Conservation (phyloP, 306 rosid genomes). For the Trifolium fragiferum region DNA sequence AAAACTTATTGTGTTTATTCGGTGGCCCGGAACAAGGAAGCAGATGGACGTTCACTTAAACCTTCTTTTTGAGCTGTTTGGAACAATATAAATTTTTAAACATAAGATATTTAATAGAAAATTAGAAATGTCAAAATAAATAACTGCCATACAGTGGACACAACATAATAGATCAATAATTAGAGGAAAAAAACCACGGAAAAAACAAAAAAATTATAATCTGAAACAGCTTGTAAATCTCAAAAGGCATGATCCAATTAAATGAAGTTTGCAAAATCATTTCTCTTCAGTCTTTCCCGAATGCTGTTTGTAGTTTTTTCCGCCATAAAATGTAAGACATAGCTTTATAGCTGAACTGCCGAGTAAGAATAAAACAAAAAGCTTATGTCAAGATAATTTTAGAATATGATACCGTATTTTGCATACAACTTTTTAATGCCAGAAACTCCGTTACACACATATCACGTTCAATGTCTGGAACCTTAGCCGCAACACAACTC, state of each 20-base stretch:
- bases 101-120: constrained; percentile 20
- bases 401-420: constrained; percentile 63
- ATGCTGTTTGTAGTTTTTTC: constrained; percentile 9
- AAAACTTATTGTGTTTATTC: constrained; percentile 34
- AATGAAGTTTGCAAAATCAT: constrained; percentile 25
- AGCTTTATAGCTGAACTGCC: constrained; percentile 29
- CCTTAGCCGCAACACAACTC: constrained; percentile 84
- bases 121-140: constrained; percentile 28
- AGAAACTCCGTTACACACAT: constrained; percentile 86
- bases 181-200: background rate
- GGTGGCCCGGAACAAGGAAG: constrained; percentile 32
- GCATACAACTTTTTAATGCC: constrained; percentile 87
- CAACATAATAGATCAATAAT: constrained; percentile 1
- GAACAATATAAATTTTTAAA: constrained; percentile 30
- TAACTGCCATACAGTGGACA: constrained; percentile 18
- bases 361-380: constrained; percentile 9
- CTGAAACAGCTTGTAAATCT: constrained; percentile 33
- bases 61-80: constrained; percentile 73
- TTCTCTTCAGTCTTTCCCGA: constrained; percentile 29
- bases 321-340: constrained; percentile 23
- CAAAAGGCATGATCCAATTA: constrained; percentile 34
- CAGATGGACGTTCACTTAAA: constrained; percentile 42
- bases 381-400: constrained; percentile 8
- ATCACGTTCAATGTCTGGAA: constrained; percentile 90
- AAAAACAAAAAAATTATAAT: constrained; percentile 10